A percentile compares a stretch with the other conserved stretches of the same genome.
These are phyloP conservation scores for Capronia coronata DNA, from an alignment of 2,329 filamentous ascomycete species.

Conservation along the genomic window DNA sequence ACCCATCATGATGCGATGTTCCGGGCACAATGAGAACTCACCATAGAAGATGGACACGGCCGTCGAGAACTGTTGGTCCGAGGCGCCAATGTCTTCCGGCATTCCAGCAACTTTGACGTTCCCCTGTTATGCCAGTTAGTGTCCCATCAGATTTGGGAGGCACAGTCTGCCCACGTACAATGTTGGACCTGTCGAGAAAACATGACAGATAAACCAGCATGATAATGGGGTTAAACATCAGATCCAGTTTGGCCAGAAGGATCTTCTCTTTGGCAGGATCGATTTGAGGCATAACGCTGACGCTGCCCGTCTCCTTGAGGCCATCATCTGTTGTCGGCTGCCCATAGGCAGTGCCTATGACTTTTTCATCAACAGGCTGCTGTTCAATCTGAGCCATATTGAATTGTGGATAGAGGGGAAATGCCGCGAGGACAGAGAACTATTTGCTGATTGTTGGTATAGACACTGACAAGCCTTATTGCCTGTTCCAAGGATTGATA, in stretches of 20 bases:
- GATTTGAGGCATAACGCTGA: conserved; percentile 28
- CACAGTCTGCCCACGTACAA: conserved; percentile 38
- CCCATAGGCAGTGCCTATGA: background rate
- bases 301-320: conserved; percentile 2
- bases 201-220: conserved; percentile 52
- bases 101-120: conserved; percentile 46
- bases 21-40: conserved; percentile 47
- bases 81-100: conserved; percentile 41
- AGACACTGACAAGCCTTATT: no score
- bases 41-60: conserved; percentile 48
- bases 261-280: conserved; percentile 43
- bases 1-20: no score
- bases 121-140: conserved; percentile 30
- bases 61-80: conserved; percentile 32
- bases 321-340: background rate
- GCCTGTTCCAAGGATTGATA: no score
- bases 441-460: background rate
- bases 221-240: conserved; percentile 47
- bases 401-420: background rate
- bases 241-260: conserved; percentile 45
- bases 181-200: conserved; percentile 51
- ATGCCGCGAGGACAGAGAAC: background rate
- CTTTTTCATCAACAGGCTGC: conserved; percentile 13
- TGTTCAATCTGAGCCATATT: conserved; percentile 7
- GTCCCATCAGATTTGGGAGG: background rate